phyloP scores from a whole-genome alignment of 768 basidiomycete genomes.

The Boletus sensibilis region DNA sequence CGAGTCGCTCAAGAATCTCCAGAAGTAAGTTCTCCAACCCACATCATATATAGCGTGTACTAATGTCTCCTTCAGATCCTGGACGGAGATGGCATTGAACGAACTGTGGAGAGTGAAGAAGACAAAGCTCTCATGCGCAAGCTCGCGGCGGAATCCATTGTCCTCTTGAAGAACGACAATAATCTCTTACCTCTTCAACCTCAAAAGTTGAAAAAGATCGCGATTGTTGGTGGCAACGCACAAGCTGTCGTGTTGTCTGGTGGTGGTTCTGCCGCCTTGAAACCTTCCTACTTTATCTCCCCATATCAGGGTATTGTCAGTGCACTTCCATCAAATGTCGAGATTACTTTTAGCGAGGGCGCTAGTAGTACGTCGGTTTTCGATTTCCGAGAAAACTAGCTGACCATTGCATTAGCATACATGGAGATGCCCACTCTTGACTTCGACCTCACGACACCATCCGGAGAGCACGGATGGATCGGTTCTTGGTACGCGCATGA shows the following conservation, averaged over 20 bases:
- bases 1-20: constrained; percentile 65
- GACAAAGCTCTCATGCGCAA: constrained; percentile 63
- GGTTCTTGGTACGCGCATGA: constrained; percentile 61
- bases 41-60: background rate
- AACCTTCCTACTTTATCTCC: constrained; percentile 71
- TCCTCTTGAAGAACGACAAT: constrained; percentile 70
- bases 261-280: constrained; percentile 69
- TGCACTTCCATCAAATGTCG: constrained; percentile 47
- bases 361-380: constrained; percentile 50
- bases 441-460: constrained; percentile 56
- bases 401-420: constrained; percentile 43
- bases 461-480: constrained; percentile 66
- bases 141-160: constrained; percentile 68
- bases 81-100: constrained; percentile 68
- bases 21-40: constrained; percentile 43
- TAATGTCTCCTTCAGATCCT: constrained; percentile 46
- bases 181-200: constrained; percentile 36
- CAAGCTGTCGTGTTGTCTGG: constrained; percentile 68
- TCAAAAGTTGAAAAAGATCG: constrained; percentile 61
- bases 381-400: background rate
- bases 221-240: constrained; percentile 69
- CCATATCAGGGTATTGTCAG: constrained; percentile 75
- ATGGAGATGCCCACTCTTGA: constrained; percentile 68
- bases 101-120: constrained; percentile 57
- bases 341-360: constrained; percentile 67